phyloP scores from a whole-genome alignment of 345 rosid genomes.

The Aquilaria sinensis region DNA sequence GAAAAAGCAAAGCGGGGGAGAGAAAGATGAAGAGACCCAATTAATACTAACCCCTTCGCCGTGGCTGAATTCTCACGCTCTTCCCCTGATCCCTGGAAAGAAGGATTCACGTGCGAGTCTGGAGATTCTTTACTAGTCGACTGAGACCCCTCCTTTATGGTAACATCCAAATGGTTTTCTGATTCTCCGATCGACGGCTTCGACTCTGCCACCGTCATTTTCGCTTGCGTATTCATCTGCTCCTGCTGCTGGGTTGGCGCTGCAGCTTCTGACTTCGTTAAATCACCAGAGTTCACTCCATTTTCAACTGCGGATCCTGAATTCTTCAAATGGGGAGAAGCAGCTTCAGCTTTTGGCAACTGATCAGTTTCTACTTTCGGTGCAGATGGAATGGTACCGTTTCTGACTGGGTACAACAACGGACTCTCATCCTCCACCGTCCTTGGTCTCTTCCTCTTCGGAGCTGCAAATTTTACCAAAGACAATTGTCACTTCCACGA shows the following conservation, averaged over 20 bases:
- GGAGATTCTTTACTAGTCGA: slow-evolving; percentile 56
- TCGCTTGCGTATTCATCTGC: slow-evolving; percentile 20
- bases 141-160: slow-evolving; percentile 42
- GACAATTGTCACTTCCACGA: neutral
- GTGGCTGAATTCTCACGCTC: slow-evolving; percentile 32
- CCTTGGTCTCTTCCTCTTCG: slow-evolving; percentile 89
- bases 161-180: slow-evolving; percentile 25
- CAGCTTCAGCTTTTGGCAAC: slow-evolving; percentile 36
- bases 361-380: slow-evolving; percentile 54
- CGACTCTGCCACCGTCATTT: slow-evolving; percentile 21
- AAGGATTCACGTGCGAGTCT: slow-evolving; percentile 6
- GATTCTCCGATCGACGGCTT: slow-evolving; percentile 40
- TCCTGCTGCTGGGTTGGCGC: slow-evolving; percentile 9
- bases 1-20: neutral
- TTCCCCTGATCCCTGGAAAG: slow-evolving; percentile 38
- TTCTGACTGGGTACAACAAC: slow-evolving; percentile 34
- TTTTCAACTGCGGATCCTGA: slow-evolving; percentile 35
- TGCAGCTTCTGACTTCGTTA: slow-evolving; percentile 16
- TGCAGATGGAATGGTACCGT: slow-evolving; percentile 34
- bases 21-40: neutral
- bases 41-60: slow-evolving; percentile 45
- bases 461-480: slow-evolving; percentile 43
- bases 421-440: slow-evolving; percentile 77
- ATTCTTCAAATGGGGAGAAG: slow-evolving; percentile 32
- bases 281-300: slow-evolving; percentile 24